Conservation (phyloP, 2,329 filamentous ascomycete species). For the Cladobotryum mycophilum region DNA sequence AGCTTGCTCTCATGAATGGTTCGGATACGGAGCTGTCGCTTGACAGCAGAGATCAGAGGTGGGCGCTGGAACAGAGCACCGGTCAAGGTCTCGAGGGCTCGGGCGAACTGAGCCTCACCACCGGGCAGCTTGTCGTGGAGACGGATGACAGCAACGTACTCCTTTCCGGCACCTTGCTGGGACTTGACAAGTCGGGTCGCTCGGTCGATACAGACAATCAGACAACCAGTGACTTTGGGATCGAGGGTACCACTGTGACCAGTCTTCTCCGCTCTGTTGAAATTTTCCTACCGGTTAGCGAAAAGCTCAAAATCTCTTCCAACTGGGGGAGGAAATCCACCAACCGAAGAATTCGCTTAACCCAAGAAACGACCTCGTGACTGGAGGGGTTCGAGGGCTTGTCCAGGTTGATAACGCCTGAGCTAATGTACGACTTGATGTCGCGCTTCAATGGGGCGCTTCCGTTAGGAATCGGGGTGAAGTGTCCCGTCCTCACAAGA, state of each 20-base stretch:
- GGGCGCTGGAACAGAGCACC: conserved; percentile 90
- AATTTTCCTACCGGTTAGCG: background rate
- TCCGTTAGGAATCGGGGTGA: conserved; percentile 91
- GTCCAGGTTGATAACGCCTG: conserved; percentile 90
- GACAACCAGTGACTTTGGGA: conserved; percentile 92
- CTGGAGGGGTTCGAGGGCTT: conserved; percentile 90
- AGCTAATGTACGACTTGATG: conserved; percentile 93
- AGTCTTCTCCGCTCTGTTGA: conserved; percentile 66
- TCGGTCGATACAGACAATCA: conserved; percentile 93
- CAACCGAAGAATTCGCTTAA: conserved; percentile 92
- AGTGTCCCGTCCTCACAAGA: conserved; percentile 88
- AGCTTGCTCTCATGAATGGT: conserved; percentile 97
- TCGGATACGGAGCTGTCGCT: conserved; percentile 95
- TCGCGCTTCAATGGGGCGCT: conserved; percentile 89
- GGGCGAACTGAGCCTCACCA: conserved; percentile 85
- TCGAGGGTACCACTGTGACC: conserved; percentile 98
- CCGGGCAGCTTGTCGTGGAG: conserved; percentile 93
- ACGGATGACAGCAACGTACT: conserved; percentile 94
- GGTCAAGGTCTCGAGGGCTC: conserved; percentile 90
- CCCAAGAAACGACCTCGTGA: conserved; percentile 98
- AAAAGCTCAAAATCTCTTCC: background rate
- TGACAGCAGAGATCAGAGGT: conserved; percentile 95
- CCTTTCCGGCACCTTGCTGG: conserved; percentile 97
- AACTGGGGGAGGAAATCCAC: conserved; percentile 16
- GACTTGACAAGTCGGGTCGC: conserved; percentile 97